phyloP scores from a whole-genome alignment of 169 alveolate species.

The Cryptosporidium ubiquitum region DNA sequence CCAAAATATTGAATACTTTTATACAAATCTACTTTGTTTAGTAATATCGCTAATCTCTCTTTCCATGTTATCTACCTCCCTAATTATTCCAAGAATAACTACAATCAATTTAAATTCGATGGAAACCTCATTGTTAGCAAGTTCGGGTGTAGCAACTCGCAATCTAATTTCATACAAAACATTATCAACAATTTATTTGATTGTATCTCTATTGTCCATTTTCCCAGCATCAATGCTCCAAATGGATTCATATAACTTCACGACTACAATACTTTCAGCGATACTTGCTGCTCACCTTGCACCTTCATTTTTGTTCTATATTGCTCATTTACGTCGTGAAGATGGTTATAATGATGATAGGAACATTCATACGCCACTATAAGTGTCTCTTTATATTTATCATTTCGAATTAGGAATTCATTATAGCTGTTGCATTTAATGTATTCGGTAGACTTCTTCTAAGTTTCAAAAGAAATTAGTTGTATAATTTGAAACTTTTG shows the following conservation, averaged over 20 bases:
- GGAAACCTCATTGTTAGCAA: slow-evolving; percentile 23
- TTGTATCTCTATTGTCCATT: slow-evolving; percentile 15
- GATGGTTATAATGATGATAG: slow-evolving; percentile 28
- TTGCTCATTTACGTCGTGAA: slow-evolving; percentile 64
- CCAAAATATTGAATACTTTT: slow-evolving; percentile 34
- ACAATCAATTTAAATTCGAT: background rate
- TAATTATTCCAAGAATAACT: background rate
- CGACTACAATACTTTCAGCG: slow-evolving; percentile 9
- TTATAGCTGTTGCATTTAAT: background rate
- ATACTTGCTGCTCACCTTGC: slow-evolving; percentile 28
- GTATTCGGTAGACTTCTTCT: background rate
- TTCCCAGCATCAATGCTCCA: slow-evolving; percentile 18
- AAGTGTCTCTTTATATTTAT: background rate
- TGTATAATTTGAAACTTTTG: too few species aligned
- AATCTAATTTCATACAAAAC: slow-evolving; percentile 30
- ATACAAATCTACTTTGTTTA: slow-evolving; percentile 18
- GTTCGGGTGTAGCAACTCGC: background rate
- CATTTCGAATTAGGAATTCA: background rate
- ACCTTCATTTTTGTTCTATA: slow-evolving; percentile 59
- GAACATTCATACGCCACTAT: background rate
- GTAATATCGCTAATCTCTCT: slow-evolving; percentile 16
- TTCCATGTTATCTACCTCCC: background rate
- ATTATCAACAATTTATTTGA: slow-evolving; percentile 20
- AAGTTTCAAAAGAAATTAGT: background rate
- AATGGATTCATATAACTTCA: background rate